phyloP scores from a whole-genome alignment of 805 yeast genomes.

The Clavispora fructus region DNA sequence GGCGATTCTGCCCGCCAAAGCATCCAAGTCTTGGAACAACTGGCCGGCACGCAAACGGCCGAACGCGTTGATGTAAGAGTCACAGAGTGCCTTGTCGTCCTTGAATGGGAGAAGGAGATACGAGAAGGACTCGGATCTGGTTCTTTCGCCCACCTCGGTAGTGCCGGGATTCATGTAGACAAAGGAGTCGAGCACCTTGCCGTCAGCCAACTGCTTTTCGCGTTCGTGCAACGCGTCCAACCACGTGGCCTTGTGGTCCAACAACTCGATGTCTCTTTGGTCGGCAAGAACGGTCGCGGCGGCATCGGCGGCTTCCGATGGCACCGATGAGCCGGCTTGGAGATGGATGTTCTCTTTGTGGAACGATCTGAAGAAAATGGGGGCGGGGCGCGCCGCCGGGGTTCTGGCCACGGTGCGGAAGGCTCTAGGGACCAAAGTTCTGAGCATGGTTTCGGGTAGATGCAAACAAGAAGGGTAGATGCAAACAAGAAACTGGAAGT shows the following conservation, averaged over 20 bases:
- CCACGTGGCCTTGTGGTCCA: conserved; percentile 67
- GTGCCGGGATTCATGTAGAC: conserved; percentile 70
- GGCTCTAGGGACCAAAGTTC: neutral
- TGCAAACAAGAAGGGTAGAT: neutral
- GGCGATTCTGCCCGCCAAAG: conserved; percentile 90
- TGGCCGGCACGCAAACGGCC: conserved; percentile 94
- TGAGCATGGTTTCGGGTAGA: neutral
- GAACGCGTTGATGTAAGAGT: conserved; percentile 80
- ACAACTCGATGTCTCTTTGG: conserved; percentile 44
- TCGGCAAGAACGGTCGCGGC: conserved; percentile 67
- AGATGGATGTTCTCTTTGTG: neutral
- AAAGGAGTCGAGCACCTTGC: conserved; percentile 65
- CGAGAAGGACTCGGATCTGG: conserved; percentile 72
- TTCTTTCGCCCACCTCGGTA: conserved; percentile 63
- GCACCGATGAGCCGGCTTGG: conserved; percentile 39
- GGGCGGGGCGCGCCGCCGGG: neutral
- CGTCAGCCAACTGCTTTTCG: conserved; percentile 62
- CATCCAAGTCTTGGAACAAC: conserved; percentile 89
- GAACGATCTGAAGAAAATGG: neutral
- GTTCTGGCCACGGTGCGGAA: neutral
- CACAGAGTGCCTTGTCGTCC: conserved; percentile 76
- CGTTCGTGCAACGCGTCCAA: conserved; percentile 75
- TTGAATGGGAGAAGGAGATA: conserved; percentile 74
- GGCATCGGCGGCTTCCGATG: conserved; percentile 68
- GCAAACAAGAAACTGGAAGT: neutral